A percentile compares a stretch with the other conserved stretches of the same genome.
These are phyloP conservation scores for Ustilago sp. DNA, from an alignment of 1,284 basidiomycete species.

Conservation along the genomic window DNA sequence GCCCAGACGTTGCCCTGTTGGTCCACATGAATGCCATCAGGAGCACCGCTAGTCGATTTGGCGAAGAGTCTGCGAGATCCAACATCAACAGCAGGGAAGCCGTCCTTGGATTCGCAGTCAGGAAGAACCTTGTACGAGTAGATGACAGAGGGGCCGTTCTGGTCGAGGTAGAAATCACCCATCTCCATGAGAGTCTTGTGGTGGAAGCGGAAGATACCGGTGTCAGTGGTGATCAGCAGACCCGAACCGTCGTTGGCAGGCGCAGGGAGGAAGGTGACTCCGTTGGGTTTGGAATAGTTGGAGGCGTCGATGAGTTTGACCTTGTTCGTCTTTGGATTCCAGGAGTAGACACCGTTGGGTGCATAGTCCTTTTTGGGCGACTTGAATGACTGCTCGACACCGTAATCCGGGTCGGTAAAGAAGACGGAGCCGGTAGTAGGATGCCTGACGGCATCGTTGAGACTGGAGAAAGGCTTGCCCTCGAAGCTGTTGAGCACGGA, in stretches of 20 bases:
- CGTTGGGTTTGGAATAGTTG: conserved; percentile 51
- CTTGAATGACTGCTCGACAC: conserved; percentile 54
- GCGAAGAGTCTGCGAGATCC: conserved; percentile 31
- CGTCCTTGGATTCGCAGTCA: conserved; percentile 22
- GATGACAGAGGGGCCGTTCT: conserved; percentile 29
- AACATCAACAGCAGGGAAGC: conserved; percentile 30
- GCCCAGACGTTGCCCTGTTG: conserved; percentile 50
- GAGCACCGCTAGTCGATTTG: conserved; percentile 35
- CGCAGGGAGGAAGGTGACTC: conserved; percentile 48
- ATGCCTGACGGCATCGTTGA: conserved; percentile 53
- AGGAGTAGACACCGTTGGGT: conserved; percentile 49
- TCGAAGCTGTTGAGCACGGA: conserved; percentile 20
- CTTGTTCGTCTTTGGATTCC: conserved; percentile 35
- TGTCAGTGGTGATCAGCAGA: conserved; percentile 46
- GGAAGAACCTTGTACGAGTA: conserved; percentile 41
- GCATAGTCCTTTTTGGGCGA: conserved; percentile 32
- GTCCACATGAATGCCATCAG: conserved; percentile 52
- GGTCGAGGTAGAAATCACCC: conserved; percentile 45
- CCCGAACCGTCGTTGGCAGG: conserved; percentile 36
- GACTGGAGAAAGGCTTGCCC: conserved; percentile 50
- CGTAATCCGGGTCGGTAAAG: conserved; percentile 59
- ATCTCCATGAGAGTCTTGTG: conserved; percentile 36
- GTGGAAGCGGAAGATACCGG: conserved; percentile 40
- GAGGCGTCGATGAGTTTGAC: conserved; percentile 38
- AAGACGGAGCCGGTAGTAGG: conserved; percentile 44